phyloP scores from a whole-genome alignment of 2,329 filamentous ascomycete genomes.

The Aspergillus sp. region DNA sequence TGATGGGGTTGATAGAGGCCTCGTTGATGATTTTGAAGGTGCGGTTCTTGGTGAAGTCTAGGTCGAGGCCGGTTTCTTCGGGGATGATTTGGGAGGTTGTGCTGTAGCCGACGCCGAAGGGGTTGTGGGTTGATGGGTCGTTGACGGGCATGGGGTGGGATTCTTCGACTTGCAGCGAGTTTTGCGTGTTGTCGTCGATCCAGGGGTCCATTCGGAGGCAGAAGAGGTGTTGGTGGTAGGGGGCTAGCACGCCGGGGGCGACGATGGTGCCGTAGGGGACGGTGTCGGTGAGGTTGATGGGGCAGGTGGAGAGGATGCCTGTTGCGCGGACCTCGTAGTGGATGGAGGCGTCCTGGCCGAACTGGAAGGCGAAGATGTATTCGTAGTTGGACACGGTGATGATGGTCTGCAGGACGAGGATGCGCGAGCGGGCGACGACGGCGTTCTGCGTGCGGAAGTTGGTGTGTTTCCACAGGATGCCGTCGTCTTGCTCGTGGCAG shows the following conservation, averaged over 20 bases:
- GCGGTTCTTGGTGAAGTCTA: conserved; percentile 39
- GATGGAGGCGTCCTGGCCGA: conserved; percentile 42
- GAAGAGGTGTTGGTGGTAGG: conserved; percentile 48
- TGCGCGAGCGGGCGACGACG: conserved; percentile 32
- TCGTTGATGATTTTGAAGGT: conserved; percentile 60
- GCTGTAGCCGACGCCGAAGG: conserved; percentile 52
- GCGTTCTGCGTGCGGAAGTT: conserved; percentile 39
- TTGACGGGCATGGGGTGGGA: conserved; percentile 57
- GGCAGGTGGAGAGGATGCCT: conserved; percentile 45
- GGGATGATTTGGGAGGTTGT: conserved; percentile 44
- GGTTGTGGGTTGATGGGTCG: conserved; percentile 48
- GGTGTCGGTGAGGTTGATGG: conserved; percentile 33
- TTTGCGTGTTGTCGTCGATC: conserved; percentile 39
- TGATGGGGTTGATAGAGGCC: conserved; percentile 50
- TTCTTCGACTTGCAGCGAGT: conserved; percentile 55
- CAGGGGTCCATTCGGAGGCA: conserved; percentile 45
- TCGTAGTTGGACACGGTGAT: conserved; percentile 47
- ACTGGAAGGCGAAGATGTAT: conserved; percentile 46
- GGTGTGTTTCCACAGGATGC: conserved; percentile 44
- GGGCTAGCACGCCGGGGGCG: conserved; percentile 43
- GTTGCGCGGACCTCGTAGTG: conserved; percentile 46
- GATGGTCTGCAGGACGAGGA: conserved; percentile 41
- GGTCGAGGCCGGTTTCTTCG: conserved; percentile 46
- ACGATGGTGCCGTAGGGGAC: conserved; percentile 42
- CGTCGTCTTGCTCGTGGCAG: conserved; percentile 41